Evolutionary conservation across 2,329 filamentous ascomycete species (phyloP).

Genomic region (Penicillium crustosum): DNA sequence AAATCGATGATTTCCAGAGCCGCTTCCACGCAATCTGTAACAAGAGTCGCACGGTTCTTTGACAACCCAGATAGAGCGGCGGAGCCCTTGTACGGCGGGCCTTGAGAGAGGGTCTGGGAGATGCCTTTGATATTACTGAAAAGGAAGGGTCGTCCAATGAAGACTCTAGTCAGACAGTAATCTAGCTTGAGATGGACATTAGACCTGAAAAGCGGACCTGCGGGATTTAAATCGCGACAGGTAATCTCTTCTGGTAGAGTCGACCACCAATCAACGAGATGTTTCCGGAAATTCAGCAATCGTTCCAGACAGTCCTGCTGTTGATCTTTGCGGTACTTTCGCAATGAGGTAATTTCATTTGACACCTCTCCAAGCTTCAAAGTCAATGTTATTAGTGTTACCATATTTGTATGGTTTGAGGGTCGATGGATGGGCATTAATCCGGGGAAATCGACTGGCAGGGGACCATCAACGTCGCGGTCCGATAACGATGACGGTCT

Average conservation of each 20-base stretch:
- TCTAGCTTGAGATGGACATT: constrained; percentile 55
- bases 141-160: constrained; percentile 56
- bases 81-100: constrained; percentile 28
- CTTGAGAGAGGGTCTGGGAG: constrained; percentile 22
- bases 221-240: constrained; percentile 44
- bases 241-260: constrained; percentile 40
- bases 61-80: constrained; percentile 35
- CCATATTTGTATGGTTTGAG: constrained; percentile 49
- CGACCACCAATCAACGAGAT: constrained; percentile 46
- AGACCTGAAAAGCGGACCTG: constrained; percentile 47
- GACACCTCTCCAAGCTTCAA: constrained; percentile 42
- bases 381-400: constrained; percentile 49
- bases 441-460: constrained; percentile 50
- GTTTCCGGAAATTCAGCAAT: constrained; percentile 40
- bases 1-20: constrained; percentile 54
- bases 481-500: constrained; percentile 55
- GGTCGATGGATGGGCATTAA: constrained; percentile 44
- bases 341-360: constrained; percentile 43
- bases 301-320: constrained; percentile 44
- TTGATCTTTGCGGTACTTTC: constrained; percentile 41
- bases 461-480: constrained; percentile 55
- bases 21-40: constrained; percentile 55
- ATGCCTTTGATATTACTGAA: constrained; percentile 43
- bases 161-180: constrained; percentile 55
- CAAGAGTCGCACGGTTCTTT: constrained; percentile 43